Percentiles rank a stretch among this genome's conserved stretches.
Evolutionary conservation across 2,329 filamentous ascomycete species (phyloP).

Genomic region (Phyllosticta citrichinensis): DNA sequence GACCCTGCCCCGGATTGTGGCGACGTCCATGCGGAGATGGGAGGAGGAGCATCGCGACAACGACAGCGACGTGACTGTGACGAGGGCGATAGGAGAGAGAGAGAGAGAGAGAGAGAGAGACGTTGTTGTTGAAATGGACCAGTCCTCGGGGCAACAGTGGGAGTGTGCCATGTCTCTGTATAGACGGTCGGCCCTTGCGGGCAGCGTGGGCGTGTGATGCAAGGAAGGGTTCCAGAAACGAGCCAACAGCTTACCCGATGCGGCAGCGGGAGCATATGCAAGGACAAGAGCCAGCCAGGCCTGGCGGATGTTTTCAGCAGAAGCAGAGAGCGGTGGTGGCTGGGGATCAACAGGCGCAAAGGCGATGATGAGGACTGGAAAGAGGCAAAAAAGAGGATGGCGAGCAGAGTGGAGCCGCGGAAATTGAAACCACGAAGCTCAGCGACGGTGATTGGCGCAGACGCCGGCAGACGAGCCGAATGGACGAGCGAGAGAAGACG

Average conservation of each 20-base stretch:
- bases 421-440: constrained; percentile 10
- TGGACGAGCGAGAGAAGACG: neutral
- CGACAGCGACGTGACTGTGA: neutral
- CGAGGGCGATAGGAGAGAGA: too few relatives aligned
- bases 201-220: constrained; percentile 4
- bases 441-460: constrained; percentile 3
- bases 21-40: neutral
- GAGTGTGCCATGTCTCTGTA: neutral
- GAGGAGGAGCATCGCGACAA: neutral
- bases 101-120: too few relatives aligned
- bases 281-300: neutral
- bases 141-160: neutral
- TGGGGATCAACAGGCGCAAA: neutral
- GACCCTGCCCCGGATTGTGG: neutral
- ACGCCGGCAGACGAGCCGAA: neutral
- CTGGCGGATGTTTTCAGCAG: neutral
- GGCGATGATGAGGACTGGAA: neutral
- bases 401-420: constrained; percentile 8
- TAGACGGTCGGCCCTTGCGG: constrained; percentile 6
- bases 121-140: neutral
- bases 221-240: constrained; percentile 11
- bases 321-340: neutral
- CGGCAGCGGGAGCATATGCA: constrained; percentile 6
- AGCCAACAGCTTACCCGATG: constrained; percentile 4
- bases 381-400: constrained; percentile 5